Base-by-base conservation (phyloP, 176 grass and related monocot species). In the Dendrocalamus sinicus region DNA sequence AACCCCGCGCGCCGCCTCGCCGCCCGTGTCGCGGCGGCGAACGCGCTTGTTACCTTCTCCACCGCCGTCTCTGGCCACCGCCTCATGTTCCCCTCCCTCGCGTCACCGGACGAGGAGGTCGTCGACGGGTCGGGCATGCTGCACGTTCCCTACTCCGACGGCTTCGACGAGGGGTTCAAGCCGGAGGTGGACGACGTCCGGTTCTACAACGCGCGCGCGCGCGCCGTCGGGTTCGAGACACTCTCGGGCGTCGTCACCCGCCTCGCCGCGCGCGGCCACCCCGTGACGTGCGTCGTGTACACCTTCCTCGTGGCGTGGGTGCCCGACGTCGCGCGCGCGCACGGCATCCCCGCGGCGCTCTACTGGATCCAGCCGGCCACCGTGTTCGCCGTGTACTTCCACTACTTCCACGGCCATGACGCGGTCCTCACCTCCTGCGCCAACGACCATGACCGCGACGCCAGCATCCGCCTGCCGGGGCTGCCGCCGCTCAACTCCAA, bases 281-380 rank as follows among this genome's bases (percentile, higher is more conserved):
- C 55, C 11, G 24, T 73, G 1, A 91, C 89, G 1, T 48, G 69
- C 67, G 8, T 89, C 2, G 45, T 89, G 3, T 91, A 91, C 28
- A 80, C 73, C 53, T 69, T 89, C 61, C 44, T 91, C 0, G 52
- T 84, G 22, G 6, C 40, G 0, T 91, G 86, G 83, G 89, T 48
- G 5, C 41, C 22, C 16, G 62, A 74, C 39, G 40, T 91, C 6
- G 83, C 88, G 1, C 50, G 76, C 9, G 19, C 16, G 10, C 45
- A 41, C 17, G 83, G 62, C 5, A 22, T 94, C 66, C 83, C 74
- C 26, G 54, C 46, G 12, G 70, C 70, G 22, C 54, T 84, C 51
- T 89, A 84, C 23, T 94, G 92, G 92, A 85, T 86, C 63, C 83
- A 94, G 44, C 82, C 89, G 1, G 86, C 86, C 12, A 35, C 83